Conservation (phyloP, 106 monocot genomes). For the Allium sativum region DNA sequence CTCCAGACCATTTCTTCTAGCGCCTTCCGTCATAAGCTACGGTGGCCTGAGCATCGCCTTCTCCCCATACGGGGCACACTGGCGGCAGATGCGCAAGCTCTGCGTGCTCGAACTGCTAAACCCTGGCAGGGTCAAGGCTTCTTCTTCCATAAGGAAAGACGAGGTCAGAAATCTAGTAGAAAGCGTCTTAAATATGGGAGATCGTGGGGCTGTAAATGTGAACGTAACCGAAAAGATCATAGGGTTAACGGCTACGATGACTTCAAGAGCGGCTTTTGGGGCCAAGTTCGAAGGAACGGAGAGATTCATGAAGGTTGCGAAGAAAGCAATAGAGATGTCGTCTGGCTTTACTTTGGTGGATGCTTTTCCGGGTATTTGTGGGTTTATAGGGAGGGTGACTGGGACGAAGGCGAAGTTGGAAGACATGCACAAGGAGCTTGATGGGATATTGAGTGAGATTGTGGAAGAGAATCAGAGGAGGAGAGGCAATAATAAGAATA, state of each 20-base stretch:
- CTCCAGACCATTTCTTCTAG: background rate
- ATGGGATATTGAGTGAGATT: constrained; percentile 2
- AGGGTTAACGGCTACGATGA: background rate
- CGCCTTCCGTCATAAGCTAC: constrained; percentile 1
- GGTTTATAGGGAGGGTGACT: background rate
- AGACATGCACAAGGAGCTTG: background rate
- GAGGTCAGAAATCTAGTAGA: background rate
- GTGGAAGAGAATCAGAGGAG: constrained; percentile 3
- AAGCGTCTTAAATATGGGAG: background rate
- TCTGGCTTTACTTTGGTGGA: background rate
- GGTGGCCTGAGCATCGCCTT: background rate
- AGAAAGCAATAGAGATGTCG: background rate
- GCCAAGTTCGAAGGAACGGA: background rate
- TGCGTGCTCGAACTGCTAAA: constrained; percentile 3
- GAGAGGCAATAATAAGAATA: background rate
- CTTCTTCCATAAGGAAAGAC: background rate
- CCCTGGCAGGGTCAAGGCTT: constrained; percentile 3
- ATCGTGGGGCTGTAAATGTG: background rate
- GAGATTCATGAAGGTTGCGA: background rate
- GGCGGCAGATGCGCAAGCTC: constrained; percentile 9
- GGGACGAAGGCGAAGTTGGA: too few species aligned
- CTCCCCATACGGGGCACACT: constrained; percentile 1
- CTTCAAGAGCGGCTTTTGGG: background rate
- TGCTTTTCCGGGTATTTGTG: background rate
- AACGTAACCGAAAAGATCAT: background rate